Conservation (phyloP, 2,329 filamentous ascomycete genomes). For the Cadophora gregata region DNA sequence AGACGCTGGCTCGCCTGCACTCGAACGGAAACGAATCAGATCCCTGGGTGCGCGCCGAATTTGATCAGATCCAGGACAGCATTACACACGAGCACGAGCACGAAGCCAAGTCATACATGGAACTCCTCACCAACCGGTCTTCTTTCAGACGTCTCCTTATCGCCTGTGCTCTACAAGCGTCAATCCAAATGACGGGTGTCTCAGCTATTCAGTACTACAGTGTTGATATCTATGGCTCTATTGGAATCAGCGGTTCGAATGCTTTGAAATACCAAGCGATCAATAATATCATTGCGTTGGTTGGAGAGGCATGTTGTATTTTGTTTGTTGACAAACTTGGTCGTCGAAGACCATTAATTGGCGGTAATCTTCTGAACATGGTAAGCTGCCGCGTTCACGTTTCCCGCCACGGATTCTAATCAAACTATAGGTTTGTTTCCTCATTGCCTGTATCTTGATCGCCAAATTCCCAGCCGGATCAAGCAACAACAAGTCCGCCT, state of each 20-base stretch:
- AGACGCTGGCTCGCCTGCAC: slow-evolving; percentile 64
- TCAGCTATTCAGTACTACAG: slow-evolving; percentile 70
- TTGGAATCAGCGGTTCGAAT: slow-evolving; percentile 61
- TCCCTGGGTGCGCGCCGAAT: slow-evolving; percentile 68
- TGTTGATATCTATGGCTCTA: slow-evolving; percentile 61
- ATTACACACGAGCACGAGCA: slow-evolving; percentile 66
- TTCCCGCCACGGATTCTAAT: not conserved
- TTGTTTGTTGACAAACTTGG: slow-evolving; percentile 71
- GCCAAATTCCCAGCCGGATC: slow-evolving; percentile 44
- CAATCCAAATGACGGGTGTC: slow-evolving; percentile 70
- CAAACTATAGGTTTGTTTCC: slow-evolving; percentile 54
- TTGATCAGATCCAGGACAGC: slow-evolving; percentile 66
- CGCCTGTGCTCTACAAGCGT: slow-evolving; percentile 65
- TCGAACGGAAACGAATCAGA: slow-evolving; percentile 63
- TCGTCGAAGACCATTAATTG: slow-evolving; percentile 74
- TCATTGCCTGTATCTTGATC: slow-evolving; percentile 65
- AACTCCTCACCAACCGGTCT: slow-evolving; percentile 64
- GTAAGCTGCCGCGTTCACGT: not conserved
- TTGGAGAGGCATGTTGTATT: slow-evolving; percentile 65
- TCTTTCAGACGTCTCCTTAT: slow-evolving; percentile 69
- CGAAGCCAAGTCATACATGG: slow-evolving; percentile 66
- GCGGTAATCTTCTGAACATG: slow-evolving; percentile 73
- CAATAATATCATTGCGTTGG: slow-evolving; percentile 65
- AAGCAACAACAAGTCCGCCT: slow-evolving; percentile 58
- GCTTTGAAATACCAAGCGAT: slow-evolving; percentile 70